A percentile compares a stretch with the other conserved stretches of the same genome.
Evolutionary conservation across 192 early-diverging fungal genomes (phyloP).

Genomic region (Thoreauomyces humboldtii): DNA sequence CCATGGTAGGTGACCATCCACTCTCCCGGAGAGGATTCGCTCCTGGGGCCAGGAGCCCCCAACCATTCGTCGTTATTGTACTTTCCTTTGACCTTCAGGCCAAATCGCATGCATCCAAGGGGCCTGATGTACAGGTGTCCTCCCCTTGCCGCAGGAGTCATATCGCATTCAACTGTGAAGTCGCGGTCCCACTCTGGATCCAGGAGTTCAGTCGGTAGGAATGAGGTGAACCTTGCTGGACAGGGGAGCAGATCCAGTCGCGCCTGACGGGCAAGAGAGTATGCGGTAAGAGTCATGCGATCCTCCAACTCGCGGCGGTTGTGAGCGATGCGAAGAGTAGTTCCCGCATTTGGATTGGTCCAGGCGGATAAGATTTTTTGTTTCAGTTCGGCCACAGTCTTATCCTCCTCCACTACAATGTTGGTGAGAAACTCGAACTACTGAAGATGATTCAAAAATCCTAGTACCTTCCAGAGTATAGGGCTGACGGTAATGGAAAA

Average conservation of each 20-base stretch:
- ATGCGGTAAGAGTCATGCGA: no score
- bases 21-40: background rate
- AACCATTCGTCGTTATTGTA: slow-evolving; percentile 14
- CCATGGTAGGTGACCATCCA: slow-evolving; percentile 24
- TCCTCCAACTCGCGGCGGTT: no score
- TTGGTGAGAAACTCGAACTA: no score
- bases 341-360: no score
- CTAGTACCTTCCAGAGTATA: no score
- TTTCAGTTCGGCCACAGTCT: no score
- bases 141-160: background rate
- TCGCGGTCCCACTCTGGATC: slow-evolving; percentile 14
- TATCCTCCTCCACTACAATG: no score
- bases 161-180: background rate
- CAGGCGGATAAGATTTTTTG: no score
- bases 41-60: slow-evolving; percentile 10
- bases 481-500: no score
- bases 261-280: no score
- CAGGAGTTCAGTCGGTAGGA: slow-evolving; percentile 3
- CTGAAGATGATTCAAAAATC: no score
- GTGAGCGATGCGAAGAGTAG: no score
- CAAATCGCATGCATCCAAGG: slow-evolving; percentile 19
- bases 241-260: background rate
- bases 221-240: background rate
- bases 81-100: slow-evolving; percentile 13
- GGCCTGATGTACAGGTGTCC: slow-evolving; percentile 6